Conservation (phyloP, 768 basidiomycete species). For the Amanita polypyramis region DNA sequence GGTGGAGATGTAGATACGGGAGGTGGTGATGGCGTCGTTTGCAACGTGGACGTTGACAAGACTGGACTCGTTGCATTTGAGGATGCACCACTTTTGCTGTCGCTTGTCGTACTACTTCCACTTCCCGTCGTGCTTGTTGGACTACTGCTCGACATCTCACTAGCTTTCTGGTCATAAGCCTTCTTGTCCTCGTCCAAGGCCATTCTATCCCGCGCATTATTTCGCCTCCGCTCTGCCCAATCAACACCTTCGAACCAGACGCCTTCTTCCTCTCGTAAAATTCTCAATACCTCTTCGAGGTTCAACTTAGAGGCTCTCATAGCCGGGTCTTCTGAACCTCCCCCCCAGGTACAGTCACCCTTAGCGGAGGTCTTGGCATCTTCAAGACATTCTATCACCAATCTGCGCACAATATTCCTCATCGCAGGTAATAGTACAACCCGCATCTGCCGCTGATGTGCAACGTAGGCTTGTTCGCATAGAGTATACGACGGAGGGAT, state of each 20-base stretch:
- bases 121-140: conserved; percentile 29
- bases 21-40: conserved; percentile 72
- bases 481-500: conserved; percentile 51
- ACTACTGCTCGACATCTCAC: conserved; percentile 38
- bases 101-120: conserved; percentile 20
- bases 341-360: conserved; percentile 6
- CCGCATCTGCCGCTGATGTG: conserved; percentile 48
- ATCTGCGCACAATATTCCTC: conserved; percentile 54
- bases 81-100: conserved; percentile 28
- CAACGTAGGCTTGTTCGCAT: conserved; percentile 54
- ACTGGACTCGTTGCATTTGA: conserved; percentile 59
- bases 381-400: conserved; percentile 52
- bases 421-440: conserved; percentile 54
- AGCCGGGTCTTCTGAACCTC: conserved; percentile 35
- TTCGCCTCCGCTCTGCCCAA: conserved; percentile 44
- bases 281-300: conserved; percentile 47
- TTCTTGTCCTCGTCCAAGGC: conserved; percentile 17
- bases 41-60: conserved; percentile 60
- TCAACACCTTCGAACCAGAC: conserved; percentile 70
- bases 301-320: conserved; percentile 44
- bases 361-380: conserved; percentile 12
- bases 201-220: conserved; percentile 20
- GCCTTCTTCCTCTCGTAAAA: conserved; percentile 48
- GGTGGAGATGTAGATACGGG: conserved; percentile 21
- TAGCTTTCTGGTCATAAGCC: conserved; percentile 16